Conservation (phyloP, 2,329 filamentous ascomycete species). For the Peltaster fructicola region DNA sequence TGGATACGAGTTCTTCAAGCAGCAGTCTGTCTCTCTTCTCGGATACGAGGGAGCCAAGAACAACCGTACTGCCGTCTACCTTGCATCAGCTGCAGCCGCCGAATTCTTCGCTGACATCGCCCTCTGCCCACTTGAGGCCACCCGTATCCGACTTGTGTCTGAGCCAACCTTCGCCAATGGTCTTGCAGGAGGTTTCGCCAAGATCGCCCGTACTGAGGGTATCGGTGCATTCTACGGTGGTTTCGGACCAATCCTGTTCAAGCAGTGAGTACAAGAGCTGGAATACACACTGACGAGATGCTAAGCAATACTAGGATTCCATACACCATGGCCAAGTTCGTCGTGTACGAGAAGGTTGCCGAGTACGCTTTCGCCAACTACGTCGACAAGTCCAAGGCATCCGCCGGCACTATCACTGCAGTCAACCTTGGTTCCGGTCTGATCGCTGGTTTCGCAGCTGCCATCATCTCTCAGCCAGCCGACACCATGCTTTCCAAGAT, state of each 20-base stretch:
- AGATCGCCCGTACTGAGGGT: constrained; percentile 72
- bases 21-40: constrained; percentile 65
- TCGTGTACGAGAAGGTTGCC: constrained; percentile 77
- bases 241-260: constrained; percentile 75
- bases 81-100: constrained; percentile 43
- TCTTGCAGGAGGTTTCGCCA: constrained; percentile 60
- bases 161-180: constrained; percentile 71
- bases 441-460: constrained; percentile 72
- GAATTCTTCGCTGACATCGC: constrained; percentile 59
- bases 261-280: constrained; percentile 37
- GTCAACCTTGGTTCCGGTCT: constrained; percentile 77
- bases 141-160: constrained; percentile 81
- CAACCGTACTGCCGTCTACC: constrained; percentile 67
- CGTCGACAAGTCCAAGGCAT: constrained; percentile 54
- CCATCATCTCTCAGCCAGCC: constrained; percentile 73
- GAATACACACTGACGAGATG: constrained; percentile 1
- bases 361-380: constrained; percentile 47
- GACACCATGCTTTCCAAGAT: constrained; percentile 92
- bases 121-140: constrained; percentile 79
- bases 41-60: constrained; percentile 60
- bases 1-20: constrained; percentile 93
- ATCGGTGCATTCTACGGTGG: constrained; percentile 76
- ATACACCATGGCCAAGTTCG: constrained; percentile 92
- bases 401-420: constrained; percentile 52
- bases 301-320: constrained; percentile 43